A percentile compares a stretch with the other conserved stretches of the same genome.
phyloP scores from a whole-genome alignment of 2,329 filamentous ascomycete species.

The Ceratocystis albifundus region DNA sequence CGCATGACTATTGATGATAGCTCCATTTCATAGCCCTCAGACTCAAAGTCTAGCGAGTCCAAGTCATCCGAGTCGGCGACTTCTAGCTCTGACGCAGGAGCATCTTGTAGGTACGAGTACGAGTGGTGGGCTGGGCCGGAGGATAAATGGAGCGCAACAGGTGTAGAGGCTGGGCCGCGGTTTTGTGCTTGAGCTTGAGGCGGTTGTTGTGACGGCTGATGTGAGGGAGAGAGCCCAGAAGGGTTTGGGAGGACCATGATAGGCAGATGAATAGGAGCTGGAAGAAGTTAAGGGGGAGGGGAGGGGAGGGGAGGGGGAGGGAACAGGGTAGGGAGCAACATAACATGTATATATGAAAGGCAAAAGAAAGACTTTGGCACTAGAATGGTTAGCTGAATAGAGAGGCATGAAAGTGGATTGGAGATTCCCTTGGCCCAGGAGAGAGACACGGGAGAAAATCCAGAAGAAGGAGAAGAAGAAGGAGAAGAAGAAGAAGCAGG shows the following conservation, averaged over 20 bases:
- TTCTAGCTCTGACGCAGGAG: slow-evolving; percentile 13
- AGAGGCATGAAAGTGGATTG: background rate
- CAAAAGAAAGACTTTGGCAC: background rate
- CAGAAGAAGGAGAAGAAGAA: background rate
- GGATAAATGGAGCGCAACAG: slow-evolving; percentile 12
- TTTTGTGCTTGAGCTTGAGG: background rate
- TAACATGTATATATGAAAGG: no score
- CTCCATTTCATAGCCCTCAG: slow-evolving; percentile 29
- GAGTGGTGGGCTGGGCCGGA: background rate
- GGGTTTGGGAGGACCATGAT: background rate
- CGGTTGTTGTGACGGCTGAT: background rate
- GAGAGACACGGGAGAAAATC: background rate
- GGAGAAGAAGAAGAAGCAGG: background rate
- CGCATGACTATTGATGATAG: slow-evolving; percentile 21
- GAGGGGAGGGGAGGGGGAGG: no score
- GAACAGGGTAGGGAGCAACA: background rate
- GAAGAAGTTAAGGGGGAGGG: background rate
- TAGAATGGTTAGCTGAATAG: background rate
- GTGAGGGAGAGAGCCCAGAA: background rate
- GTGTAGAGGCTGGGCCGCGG: background rate
- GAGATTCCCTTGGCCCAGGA: background rate
- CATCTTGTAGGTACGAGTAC: slow-evolving; percentile 7
- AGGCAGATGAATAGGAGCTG: background rate
- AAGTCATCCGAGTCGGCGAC: slow-evolving; percentile 20
- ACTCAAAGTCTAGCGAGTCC: slow-evolving; percentile 24